Conservation (phyloP, 306 rosid species). For the Malus domestica region ASM211411v1 NC_041801.1:6085001-6085500, state of each 20-base stretch:
- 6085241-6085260: conserved; percentile 23
- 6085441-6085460: not conserved
- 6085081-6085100: not conserved
- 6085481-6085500: too few relatives aligned
- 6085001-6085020: not conserved
- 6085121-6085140: not conserved
- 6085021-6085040: not conserved
- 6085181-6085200: conserved; percentile 3
- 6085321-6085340: conserved; percentile 8
- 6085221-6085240: conserved; percentile 21
- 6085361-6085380: conserved; percentile 25
- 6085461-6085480: not conserved
- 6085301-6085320: not conserved
- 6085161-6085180: not conserved
- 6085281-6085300: conserved; percentile 6
- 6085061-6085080: not conserved
- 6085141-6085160: not conserved
- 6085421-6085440: not conserved
- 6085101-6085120: not conserved
- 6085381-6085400: conserved; percentile 20
- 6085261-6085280: conserved; percentile 18
- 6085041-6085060: not conserved
- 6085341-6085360: conserved; percentile 26
- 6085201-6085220: conserved; percentile 9
- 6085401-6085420: conserved; percentile 23